Percentiles rank a stretch among this genome's conserved stretches.
phyloP scores from a whole-genome alignment of 495 filamentous ascomycete species.

The Friedmanniomyces simplex region DNA sequence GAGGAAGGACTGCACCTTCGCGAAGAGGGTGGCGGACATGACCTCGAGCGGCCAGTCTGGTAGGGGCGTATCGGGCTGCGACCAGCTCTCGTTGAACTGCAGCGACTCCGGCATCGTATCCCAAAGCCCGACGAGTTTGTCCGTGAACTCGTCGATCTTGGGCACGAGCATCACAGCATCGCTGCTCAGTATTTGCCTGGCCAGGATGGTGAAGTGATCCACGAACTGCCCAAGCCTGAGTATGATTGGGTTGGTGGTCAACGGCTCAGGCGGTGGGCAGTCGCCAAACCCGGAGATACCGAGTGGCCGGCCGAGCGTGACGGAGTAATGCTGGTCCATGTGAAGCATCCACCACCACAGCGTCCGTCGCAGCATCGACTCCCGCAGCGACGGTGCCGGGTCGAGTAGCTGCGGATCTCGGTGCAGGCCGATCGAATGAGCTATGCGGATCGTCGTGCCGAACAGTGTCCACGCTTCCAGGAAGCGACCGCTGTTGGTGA shows the following conservation, averaged over 20 bases:
- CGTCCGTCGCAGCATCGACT: slow-evolving; percentile 31
- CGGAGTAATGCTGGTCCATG: slow-evolving; percentile 42
- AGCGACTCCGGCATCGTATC: slow-evolving; percentile 36
- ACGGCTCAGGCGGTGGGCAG: slow-evolving; percentile 35
- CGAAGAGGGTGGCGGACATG: slow-evolving; percentile 35
- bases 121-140: slow-evolving; percentile 30
- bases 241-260: slow-evolving; percentile 32
- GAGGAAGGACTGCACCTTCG: slow-evolving; percentile 37
- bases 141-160: slow-evolving; percentile 39
- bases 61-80: slow-evolving; percentile 28
- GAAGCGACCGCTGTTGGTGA: slow-evolving; percentile 34
- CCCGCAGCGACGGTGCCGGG: slow-evolving; percentile 32
- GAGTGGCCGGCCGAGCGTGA: slow-evolving; percentile 37
- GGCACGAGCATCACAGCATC: slow-evolving; percentile 29
- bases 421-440: slow-evolving; percentile 34
- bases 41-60: slow-evolving; percentile 38
- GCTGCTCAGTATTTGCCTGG: slow-evolving; percentile 36
- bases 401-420: slow-evolving; percentile 37
- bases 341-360: slow-evolving; percentile 45
- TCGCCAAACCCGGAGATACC: slow-evolving; percentile 40
- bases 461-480: slow-evolving; percentile 35
- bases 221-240: slow-evolving; percentile 35
- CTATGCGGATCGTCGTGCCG: slow-evolving; percentile 31
- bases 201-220: slow-evolving; percentile 37
- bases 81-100: slow-evolving; percentile 38